phyloP scores from a whole-genome alignment of 495 filamentous ascomycete genomes.

The Tuber indicum region DNA sequence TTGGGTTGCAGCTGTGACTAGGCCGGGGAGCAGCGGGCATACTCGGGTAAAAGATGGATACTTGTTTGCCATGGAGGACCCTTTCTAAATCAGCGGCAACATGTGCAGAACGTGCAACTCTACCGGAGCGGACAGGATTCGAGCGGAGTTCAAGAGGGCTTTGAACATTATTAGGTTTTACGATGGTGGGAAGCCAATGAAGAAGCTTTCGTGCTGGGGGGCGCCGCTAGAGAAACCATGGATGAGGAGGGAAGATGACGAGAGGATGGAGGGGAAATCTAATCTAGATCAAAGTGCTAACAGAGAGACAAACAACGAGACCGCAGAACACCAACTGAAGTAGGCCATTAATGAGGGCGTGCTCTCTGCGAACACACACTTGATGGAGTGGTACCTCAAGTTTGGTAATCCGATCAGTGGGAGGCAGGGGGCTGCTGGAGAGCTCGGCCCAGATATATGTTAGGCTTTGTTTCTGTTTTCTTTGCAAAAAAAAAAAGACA shows the following conservation, averaged over 20 bases:
- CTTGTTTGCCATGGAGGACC: slow-evolving; percentile 83
- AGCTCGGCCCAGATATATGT: background rate
- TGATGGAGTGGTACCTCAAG: background rate
- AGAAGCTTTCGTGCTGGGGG: slow-evolving; percentile 35
- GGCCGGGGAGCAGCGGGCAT: slow-evolving; percentile 20
- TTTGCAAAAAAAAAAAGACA: no score
- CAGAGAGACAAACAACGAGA: background rate
- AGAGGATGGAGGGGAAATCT: slow-evolving; percentile 5
- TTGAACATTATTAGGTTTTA: slow-evolving; percentile 54
- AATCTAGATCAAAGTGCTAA: background rate
- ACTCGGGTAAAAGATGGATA: slow-evolving; percentile 60
- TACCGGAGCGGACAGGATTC: slow-evolving; percentile 57
- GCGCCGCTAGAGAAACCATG: slow-evolving; percentile 34
- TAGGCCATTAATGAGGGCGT: background rate
- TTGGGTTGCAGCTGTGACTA: slow-evolving; percentile 66
- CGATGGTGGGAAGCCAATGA: slow-evolving; percentile 31
- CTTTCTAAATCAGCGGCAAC: slow-evolving; percentile 77
- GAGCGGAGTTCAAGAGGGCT: slow-evolving; percentile 72
- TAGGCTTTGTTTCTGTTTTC: background rate
- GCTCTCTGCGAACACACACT: background rate
- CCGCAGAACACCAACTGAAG: background rate
- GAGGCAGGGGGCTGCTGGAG: background rate
- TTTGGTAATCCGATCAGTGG: background rate
- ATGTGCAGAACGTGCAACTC: slow-evolving; percentile 74
- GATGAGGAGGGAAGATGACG: slow-evolving; percentile 28